A percentile compares a stretch with the other conserved stretches of the same genome.
Evolutionary conservation across 2,329 filamentous ascomycete species (phyloP).

Genomic region (Cucurbitaria berberidis): DNA sequence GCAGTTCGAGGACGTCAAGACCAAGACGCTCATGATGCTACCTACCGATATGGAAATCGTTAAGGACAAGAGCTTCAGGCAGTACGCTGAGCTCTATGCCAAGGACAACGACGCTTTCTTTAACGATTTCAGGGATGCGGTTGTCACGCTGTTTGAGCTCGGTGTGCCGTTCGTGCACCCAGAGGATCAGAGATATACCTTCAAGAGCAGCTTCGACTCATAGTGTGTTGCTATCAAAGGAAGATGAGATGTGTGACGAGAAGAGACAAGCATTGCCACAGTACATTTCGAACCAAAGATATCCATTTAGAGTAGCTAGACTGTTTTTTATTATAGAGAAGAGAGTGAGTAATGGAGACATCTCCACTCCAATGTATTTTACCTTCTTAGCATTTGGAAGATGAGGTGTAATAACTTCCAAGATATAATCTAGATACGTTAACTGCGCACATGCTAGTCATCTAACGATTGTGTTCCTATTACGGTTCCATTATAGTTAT

Average conservation of each 20-base stretch:
- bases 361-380: background rate
- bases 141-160: constrained; percentile 87
- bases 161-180: constrained; percentile 80
- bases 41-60: constrained; percentile 88
- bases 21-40: constrained; percentile 95
- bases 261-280: constrained; percentile 14
- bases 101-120: constrained; percentile 92
- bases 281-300: constrained; percentile 25
- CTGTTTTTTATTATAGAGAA: constrained; percentile 11
- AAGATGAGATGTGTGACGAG: background rate
- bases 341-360: background rate
- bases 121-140: constrained; percentile 82
- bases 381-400: background rate
- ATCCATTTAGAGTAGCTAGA: constrained; percentile 40
- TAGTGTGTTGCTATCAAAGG: background rate
- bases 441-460: too few relatives aligned
- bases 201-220: constrained; percentile 54
- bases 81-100: constrained; percentile 83
- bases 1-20: constrained; percentile 87
- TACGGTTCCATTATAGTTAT: too few relatives aligned
- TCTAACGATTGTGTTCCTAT: too few relatives aligned
- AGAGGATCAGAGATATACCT: constrained; percentile 53
- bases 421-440: too few relatives aligned
- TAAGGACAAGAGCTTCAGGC: constrained; percentile 85
- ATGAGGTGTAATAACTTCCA: background rate